These are phyloP conservation scores for Xylaria sp. DNA, from an alignment of 2,329 filamentous ascomycete genomes.

Conservation along the genomic window DNA sequence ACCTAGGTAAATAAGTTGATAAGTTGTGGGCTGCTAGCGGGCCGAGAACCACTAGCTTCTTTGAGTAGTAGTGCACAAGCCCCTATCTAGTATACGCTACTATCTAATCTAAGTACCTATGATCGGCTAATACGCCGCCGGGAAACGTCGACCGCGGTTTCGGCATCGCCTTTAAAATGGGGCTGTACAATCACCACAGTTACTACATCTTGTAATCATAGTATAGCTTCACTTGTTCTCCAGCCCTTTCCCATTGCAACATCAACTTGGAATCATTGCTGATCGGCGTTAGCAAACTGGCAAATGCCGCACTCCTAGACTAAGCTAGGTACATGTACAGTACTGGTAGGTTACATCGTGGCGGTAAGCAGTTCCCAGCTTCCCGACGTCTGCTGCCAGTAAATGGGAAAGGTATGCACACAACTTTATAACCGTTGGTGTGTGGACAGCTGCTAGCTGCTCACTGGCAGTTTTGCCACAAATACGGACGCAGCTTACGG, in stretches of 20 bases:
- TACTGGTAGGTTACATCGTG: slow-evolving; percentile 9
- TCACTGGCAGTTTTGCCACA: slow-evolving; percentile 17
- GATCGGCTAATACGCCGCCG: not conserved
- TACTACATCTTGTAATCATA: not conserved
- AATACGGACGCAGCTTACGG: slow-evolving; percentile 20
- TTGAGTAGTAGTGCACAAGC: not conserved
- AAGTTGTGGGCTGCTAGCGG: not conserved
- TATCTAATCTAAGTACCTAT: not conserved
- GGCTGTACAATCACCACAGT: slow-evolving; percentile 1
- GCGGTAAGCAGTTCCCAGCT: slow-evolving; percentile 11
- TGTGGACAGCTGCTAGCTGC: not conserved
- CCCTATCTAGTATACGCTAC: not conserved
- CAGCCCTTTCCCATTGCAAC: not conserved
- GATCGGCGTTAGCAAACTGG: not conserved
- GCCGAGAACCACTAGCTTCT: not conserved
- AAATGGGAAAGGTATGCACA: slow-evolving; percentile 3
- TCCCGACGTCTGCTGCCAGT: not conserved
- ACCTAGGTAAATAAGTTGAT: not conserved
- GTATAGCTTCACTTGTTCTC: not conserved
- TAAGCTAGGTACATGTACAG: no score
- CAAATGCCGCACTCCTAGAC: slow-evolving; percentile 1
- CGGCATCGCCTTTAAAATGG: slow-evolving; percentile 14
- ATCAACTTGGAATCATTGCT: not conserved
- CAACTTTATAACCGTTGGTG: not conserved
- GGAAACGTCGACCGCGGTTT: slow-evolving; percentile 14